Conservation (phyloP, 192 early-diverging fungal species). For the Coemansia sp. region DNA sequence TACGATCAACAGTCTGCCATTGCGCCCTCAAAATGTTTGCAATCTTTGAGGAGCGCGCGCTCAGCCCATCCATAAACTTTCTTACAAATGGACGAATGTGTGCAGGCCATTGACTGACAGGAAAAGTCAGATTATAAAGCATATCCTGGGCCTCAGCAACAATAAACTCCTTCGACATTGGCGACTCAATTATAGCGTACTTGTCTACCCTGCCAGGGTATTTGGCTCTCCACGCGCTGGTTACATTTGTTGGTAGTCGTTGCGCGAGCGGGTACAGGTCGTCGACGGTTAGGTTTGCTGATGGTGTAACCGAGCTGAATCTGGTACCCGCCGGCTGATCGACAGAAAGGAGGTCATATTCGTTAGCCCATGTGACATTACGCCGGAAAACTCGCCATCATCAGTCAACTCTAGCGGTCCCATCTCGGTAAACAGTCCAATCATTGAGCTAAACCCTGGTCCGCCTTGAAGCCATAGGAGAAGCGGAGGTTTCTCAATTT, state of each 20-base stretch:
- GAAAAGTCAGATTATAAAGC: slow-evolving; percentile 20
- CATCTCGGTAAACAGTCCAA: slow-evolving; percentile 74
- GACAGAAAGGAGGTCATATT: slow-evolving; percentile 73
- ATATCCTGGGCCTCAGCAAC: slow-evolving; percentile 24
- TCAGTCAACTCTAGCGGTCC: slow-evolving; percentile 69
- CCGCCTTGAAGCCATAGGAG: slow-evolving; percentile 82
- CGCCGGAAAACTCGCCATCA: slow-evolving; percentile 57
- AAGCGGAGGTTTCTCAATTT: slow-evolving; percentile 63
- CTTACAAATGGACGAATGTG: slow-evolving; percentile 27
- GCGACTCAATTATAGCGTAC: slow-evolving; percentile 35
- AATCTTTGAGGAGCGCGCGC: slow-evolving; percentile 15
- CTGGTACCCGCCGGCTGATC: slow-evolving; percentile 85
- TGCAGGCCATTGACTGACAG: slow-evolving; percentile 19
- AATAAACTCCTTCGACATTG: slow-evolving; percentile 27
- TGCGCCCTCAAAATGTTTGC: not conserved
- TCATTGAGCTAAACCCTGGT: slow-evolving; percentile 77
- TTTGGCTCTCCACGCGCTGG: slow-evolving; percentile 23
- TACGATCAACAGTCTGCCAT: not conserved
- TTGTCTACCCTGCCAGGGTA: slow-evolving; percentile 32
- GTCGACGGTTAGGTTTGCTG: slow-evolving; percentile 37
- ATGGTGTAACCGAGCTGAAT: slow-evolving; percentile 48
- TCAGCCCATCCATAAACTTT: slow-evolving; percentile 14
- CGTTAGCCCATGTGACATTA: slow-evolving; percentile 63
- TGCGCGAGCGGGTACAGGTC: slow-evolving; percentile 41
- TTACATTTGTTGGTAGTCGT: slow-evolving; percentile 18